Percentiles rank a stretch among this genome's conserved stretches.
Evolutionary conservation across 2,329 filamentous ascomycete species (phyloP).

Genomic region (Lecanicillium sp.): DNA sequence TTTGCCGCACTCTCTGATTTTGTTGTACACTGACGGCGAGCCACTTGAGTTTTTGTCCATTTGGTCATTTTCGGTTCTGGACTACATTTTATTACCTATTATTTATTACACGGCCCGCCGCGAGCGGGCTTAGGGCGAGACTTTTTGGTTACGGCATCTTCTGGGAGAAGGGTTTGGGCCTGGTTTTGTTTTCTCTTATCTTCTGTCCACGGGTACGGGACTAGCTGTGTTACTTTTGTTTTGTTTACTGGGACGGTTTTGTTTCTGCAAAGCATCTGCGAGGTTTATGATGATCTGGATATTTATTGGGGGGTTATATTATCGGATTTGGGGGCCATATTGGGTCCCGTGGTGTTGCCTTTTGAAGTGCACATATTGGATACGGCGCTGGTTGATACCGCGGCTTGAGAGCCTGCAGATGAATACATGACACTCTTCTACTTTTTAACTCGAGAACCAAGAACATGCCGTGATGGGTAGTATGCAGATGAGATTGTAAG

Average conservation of each 20-base stretch:
- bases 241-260: slow-evolving; percentile 15
- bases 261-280: slow-evolving; percentile 24
- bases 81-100: slow-evolving; percentile 13
- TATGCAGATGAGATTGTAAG: too few relatives aligned
- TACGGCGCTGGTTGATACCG: slow-evolving; percentile 15
- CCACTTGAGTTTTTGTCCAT: slow-evolving; percentile 13
- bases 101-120: slow-evolving; percentile 13
- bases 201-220: background rate
- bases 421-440: slow-evolving; percentile 14
- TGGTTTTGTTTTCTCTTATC: slow-evolving; percentile 11
- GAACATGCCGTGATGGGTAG: too few relatives aligned
- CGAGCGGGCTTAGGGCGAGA: slow-evolving; percentile 10
- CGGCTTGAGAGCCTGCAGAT: slow-evolving; percentile 14
- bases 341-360: slow-evolving; percentile 14
- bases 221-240: slow-evolving; percentile 23
- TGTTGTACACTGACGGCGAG: slow-evolving; percentile 15
- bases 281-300: slow-evolving; percentile 14
- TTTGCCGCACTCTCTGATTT: slow-evolving; percentile 21
- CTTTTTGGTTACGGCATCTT: slow-evolving; percentile 12
- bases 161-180: slow-evolving; percentile 7
- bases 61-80: slow-evolving; percentile 7
- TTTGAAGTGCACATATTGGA: slow-evolving; percentile 10
- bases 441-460: too few relatives aligned
- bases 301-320: slow-evolving; percentile 11
- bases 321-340: slow-evolving; percentile 9